phyloP scores from a whole-genome alignment of 2,329 filamentous ascomycete genomes.

The Hymenoscyphus fructigenus region DNA sequence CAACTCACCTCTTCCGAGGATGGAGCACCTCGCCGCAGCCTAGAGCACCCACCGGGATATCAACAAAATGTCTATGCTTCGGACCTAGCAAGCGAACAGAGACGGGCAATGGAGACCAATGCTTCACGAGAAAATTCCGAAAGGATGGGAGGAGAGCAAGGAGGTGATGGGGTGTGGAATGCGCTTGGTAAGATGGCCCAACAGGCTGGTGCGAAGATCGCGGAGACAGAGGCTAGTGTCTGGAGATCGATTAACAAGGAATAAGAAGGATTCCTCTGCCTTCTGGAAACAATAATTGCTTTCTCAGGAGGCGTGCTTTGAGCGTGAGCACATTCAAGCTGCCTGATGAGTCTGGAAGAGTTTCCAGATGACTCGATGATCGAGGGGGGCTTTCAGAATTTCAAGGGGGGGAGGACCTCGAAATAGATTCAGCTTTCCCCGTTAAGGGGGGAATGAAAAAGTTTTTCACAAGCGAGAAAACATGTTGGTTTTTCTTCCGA shows the following conservation, averaged over 20 bases:
- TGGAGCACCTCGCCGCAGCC: slow-evolving; percentile 22
- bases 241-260: slow-evolving; percentile 62
- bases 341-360: neutral
- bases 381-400: neutral
- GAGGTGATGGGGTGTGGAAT: slow-evolving; percentile 50
- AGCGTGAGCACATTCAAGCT: neutral
- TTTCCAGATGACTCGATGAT: neutral
- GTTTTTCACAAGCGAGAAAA: slow-evolving; percentile 12
- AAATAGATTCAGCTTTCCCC: slow-evolving; percentile 24
- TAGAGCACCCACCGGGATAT: slow-evolving; percentile 47
- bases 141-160: slow-evolving; percentile 29
- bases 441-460: slow-evolving; percentile 9
- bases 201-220: slow-evolving; percentile 56
- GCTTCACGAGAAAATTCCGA: slow-evolving; percentile 10
- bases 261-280: slow-evolving; percentile 18
- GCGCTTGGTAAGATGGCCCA: slow-evolving; percentile 58
- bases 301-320: slow-evolving; percentile 10
- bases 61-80: slow-evolving; percentile 55
- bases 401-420: slow-evolving; percentile 10
- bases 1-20: slow-evolving; percentile 19
- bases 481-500: slow-evolving; percentile 12
- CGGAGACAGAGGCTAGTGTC: slow-evolving; percentile 58
- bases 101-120: slow-evolving; percentile 28
- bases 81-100: slow-evolving; percentile 50
- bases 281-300: slow-evolving; percentile 20